Conservation (phyloP, 345 rosid species). For the Toxicodendron radicans region DNA sequence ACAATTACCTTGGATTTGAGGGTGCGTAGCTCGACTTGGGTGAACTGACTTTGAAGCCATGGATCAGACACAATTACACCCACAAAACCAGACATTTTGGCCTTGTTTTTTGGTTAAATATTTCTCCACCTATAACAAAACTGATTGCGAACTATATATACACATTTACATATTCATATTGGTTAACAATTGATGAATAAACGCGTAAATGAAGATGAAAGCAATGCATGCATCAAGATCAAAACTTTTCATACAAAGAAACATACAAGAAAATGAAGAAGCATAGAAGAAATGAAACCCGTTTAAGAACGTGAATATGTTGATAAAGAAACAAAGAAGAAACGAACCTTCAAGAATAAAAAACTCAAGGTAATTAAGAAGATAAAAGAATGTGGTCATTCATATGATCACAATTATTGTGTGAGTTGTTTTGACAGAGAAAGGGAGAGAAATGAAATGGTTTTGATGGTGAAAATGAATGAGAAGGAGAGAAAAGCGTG, state of each 20-base stretch:
- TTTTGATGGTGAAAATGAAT: conserved; percentile 15
- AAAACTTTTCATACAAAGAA: neutral
- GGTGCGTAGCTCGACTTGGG: conserved; percentile 96
- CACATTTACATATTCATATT: no score
- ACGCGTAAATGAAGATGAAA: neutral
- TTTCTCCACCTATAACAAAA: conserved; percentile 12
- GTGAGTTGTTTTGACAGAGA: neutral
- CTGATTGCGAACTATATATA: neutral
- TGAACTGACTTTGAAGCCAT: conserved; percentile 97
- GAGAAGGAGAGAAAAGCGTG: conserved; percentile 44
- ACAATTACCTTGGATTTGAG: conserved; percentile 84
- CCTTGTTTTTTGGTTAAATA: conserved; percentile 20
- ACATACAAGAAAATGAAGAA: neutral
- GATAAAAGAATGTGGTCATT: conserved; percentile 5
- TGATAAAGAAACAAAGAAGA: neutral
- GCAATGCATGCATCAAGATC: conserved; percentile 14
- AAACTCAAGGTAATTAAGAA: neutral
- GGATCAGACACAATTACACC: conserved; percentile 96
- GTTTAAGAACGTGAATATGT: neutral
- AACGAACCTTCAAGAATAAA: conserved; percentile 1
- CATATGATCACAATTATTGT: neutral
- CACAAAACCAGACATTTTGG: conserved; percentile 75
- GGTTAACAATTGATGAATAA: no score
- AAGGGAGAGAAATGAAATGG: conserved; percentile 10
- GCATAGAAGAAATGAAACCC: neutral